These are phyloP conservation scores for Ciborinia camelliae DNA, from an alignment of 2,329 filamentous ascomycete genomes.

Conservation along the genomic window DNA sequence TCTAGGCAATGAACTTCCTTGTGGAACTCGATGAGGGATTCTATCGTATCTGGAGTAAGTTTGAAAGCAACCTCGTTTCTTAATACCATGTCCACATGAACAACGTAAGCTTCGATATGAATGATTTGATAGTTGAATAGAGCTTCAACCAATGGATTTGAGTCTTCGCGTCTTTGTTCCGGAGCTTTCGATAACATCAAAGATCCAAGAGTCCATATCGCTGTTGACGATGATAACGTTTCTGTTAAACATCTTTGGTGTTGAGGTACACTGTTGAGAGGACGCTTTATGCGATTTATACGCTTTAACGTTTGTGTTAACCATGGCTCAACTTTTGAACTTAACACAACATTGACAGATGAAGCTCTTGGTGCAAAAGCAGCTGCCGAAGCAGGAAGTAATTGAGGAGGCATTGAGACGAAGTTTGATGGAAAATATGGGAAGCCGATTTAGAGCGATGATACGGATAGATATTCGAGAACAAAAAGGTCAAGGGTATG, in stretches of 20 bases:
- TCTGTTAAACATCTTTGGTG: constrained; percentile 95
- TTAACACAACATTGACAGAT: constrained; percentile 90
- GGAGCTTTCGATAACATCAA: constrained; percentile 90
- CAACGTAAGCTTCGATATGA: constrained; percentile 94
- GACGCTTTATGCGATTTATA: constrained; percentile 94
- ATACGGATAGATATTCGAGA: constrained; percentile 23
- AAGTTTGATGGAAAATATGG: constrained; percentile 15
- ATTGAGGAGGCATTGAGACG: constrained; percentile 74
- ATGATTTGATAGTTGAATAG: constrained; percentile 91
- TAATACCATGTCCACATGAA: constrained; percentile 98
- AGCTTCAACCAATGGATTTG: constrained; percentile 78
- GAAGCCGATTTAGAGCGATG: constrained; percentile 19
- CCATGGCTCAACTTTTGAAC: constrained; percentile 91
- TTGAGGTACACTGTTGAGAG: constrained; percentile 93
- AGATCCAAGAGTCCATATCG: constrained; percentile 92
- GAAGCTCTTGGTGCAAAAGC: constrained; percentile 90
- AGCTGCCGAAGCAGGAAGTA: constrained; percentile 91
- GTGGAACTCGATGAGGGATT: constrained; percentile 90
- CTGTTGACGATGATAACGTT: constrained; percentile 81
- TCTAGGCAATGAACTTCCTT: constrained; percentile 92
- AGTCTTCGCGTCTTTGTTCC: constrained; percentile 79
- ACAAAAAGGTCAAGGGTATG: constrained; percentile 24
- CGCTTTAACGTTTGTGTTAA: constrained; percentile 94
- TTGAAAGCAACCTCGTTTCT: constrained; percentile 98
- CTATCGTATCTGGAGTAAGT: constrained; percentile 91